Evolutionary conservation across 352 stramenopile species (phyloP).

Genomic region (Thraustochytrium sp.): DNA sequence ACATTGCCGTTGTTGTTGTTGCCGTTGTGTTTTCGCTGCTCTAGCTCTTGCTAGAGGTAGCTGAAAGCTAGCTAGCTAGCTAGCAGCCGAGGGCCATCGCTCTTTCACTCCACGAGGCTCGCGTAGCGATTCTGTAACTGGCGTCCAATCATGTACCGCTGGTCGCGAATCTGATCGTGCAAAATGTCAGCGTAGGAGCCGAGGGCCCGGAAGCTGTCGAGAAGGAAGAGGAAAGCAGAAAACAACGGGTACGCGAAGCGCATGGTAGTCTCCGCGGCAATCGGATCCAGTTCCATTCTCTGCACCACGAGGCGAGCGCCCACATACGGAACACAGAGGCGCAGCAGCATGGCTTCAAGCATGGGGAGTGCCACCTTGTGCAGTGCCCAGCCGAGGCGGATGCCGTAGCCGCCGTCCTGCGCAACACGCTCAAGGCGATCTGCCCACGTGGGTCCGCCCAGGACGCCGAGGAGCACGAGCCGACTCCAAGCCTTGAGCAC

Average conservation of each 20-base stretch:
- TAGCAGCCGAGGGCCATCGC: too few species aligned
- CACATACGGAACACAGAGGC: slow-evolving; percentile 27
- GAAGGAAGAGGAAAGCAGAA: background rate
- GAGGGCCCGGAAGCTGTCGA: background rate
- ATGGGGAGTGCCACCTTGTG: background rate
- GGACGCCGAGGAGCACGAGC: slow-evolving; percentile 11
- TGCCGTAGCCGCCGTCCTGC: background rate
- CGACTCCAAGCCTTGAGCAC: slow-evolving; percentile 22
- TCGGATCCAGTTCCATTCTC: background rate
- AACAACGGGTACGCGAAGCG: background rate
- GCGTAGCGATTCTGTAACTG: slow-evolving; percentile 12
- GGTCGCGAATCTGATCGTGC: background rate
- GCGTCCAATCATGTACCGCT: background rate
- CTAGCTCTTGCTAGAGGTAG: too few species aligned
- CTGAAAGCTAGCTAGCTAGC: too few species aligned
- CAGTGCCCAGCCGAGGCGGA: background rate
- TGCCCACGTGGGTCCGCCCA: background rate
- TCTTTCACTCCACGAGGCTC: too few species aligned
- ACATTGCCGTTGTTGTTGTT: too few species aligned
- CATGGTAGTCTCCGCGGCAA: background rate
- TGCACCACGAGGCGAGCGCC: background rate
- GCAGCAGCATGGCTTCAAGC: background rate
- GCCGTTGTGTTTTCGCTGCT: too few species aligned
- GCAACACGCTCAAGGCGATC: background rate
- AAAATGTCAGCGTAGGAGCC: background rate